phyloP scores from a whole-genome alignment of 1,284 basidiomycete genomes.

The Ganoderma multipileum region DNA sequence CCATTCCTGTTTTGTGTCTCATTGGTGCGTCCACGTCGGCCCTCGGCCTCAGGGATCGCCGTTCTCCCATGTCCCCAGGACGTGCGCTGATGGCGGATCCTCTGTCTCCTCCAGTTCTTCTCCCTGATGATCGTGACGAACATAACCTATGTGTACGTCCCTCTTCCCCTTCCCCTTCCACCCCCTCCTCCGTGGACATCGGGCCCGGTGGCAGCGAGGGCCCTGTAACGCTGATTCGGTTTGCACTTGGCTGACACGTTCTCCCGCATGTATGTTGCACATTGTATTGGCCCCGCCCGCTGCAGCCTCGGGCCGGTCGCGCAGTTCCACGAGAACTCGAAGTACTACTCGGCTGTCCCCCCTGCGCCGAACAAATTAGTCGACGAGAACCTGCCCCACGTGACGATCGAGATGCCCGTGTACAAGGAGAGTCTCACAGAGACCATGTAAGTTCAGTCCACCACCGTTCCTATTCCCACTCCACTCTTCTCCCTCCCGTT shows the following conservation, averaged over 20 bases:
- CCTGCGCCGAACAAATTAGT: conserved; percentile 64
- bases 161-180: too few relatives aligned
- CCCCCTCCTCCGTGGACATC: too few relatives aligned
- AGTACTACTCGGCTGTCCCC: conserved; percentile 70
- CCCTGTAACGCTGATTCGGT: too few relatives aligned
- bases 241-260: background rate
- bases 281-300: conserved; percentile 16
- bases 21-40: conserved; percentile 56
- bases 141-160: conserved; percentile 59
- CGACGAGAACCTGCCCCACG: conserved; percentile 70
- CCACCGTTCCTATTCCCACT: background rate
- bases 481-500: background rate
- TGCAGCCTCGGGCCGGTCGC: conserved; percentile 72
- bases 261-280: too few relatives aligned
- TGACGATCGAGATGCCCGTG: conserved; percentile 82
- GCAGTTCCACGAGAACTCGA: conserved; percentile 77
- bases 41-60: background rate
- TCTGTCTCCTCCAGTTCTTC: conserved; percentile 70
- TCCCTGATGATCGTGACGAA: conserved; percentile 66
- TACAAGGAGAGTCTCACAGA: conserved; percentile 79
- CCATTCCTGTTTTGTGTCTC: conserved; percentile 80
- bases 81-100: too few relatives aligned
- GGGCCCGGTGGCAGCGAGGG: too few relatives aligned
- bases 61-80: background rate
- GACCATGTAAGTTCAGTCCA: conserved; percentile 61